Percentiles rank a stretch among this genome's conserved stretches.
phyloP scores from a whole-genome alignment of 1,139 yeast species.

The Blastobotrys arbuscula region DNA sequence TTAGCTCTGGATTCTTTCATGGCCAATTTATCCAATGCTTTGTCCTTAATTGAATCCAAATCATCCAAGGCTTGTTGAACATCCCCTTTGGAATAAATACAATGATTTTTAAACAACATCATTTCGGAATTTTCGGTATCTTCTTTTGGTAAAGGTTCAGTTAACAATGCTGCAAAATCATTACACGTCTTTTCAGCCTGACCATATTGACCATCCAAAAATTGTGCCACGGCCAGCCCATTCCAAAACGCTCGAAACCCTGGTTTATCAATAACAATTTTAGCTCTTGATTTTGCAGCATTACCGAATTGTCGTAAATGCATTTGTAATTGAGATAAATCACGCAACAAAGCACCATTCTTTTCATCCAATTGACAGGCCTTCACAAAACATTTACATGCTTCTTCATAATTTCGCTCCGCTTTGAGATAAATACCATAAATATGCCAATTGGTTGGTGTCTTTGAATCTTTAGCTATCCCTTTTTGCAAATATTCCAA shows the following conservation, averaged over 20 bases:
- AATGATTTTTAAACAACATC: constrained; percentile 61
- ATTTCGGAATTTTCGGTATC: constrained; percentile 77
- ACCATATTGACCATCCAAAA: constrained; percentile 59
- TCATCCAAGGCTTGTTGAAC: constrained; percentile 57
- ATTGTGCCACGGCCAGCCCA: constrained; percentile 79
- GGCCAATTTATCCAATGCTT: constrained; percentile 58
- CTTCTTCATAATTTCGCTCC: constrained; percentile 63
- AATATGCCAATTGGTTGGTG: constrained; percentile 77
- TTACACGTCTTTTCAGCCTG: constrained; percentile 67
- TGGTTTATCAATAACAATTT: constrained; percentile 57
- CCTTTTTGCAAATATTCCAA: constrained; percentile 58
- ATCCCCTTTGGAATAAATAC: constrained; percentile 62
- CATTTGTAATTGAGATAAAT: constrained; percentile 70
- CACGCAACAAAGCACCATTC: constrained; percentile 75
- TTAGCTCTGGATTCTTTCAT: constrained; percentile 64
- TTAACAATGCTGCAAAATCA: constrained; percentile 68
- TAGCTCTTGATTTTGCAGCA: constrained; percentile 58
- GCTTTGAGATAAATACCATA: constrained; percentile 79
- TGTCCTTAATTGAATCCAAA: constrained; percentile 46
- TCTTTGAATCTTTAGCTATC: constrained; percentile 45
- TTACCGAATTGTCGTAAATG: constrained; percentile 71
- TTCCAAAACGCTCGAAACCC: constrained; percentile 94
- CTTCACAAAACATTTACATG: constrained; percentile 74
- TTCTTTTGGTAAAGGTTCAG: constrained; percentile 34
- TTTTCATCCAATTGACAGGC: constrained; percentile 75